A percentile compares a stretch with the other conserved stretches of the same genome.
These are phyloP conservation scores for Gynandropsis gynandra DNA, from an alignment of 345 rosid species.

Conservation along the genomic window DNA sequence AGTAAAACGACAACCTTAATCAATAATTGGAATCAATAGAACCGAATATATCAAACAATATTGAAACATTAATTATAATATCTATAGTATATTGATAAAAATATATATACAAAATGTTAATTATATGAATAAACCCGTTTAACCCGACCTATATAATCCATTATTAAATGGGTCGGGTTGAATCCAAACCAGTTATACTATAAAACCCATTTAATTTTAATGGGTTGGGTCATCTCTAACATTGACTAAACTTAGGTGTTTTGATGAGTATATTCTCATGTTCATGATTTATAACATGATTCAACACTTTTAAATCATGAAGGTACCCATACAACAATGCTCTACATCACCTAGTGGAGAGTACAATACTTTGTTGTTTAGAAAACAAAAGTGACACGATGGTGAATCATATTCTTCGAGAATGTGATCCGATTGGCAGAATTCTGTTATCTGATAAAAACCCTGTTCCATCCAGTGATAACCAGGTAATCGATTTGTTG, in stretches of 20 bases:
- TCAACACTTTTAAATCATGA: conserved; percentile 23
- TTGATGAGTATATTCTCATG: conserved; percentile 1
- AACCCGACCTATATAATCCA: too few relatives aligned
- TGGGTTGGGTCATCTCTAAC: conserved; percentile 46
- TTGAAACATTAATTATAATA: too few relatives aligned
- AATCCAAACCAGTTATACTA: too few relatives aligned
- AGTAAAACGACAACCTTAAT: too few relatives aligned
- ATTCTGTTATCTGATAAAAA: conserved; percentile 66
- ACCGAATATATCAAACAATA: too few relatives aligned
- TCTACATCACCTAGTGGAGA: conserved; percentile 94
- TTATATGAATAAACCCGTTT: too few relatives aligned
- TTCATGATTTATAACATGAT: conserved; percentile 5
- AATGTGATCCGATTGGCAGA: conserved; percentile 71
- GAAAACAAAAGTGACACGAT: conserved; percentile 58
- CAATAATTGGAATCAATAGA: too few relatives aligned
- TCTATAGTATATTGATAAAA: too few relatives aligned
- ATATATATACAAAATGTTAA: too few relatives aligned
- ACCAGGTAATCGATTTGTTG: conserved; percentile 35
- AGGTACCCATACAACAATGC: conserved; percentile 98
- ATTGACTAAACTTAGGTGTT: too few relatives aligned
- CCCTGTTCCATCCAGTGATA: conserved; percentile 49
- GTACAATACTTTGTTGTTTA: conserved; percentile 71
- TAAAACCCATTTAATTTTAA: too few relatives aligned
- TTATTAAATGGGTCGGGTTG: conserved; percentile 56
- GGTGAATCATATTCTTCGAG: conserved; percentile 68